These are phyloP conservation scores for Spirogloea muscicola DNA, from an alignment of 139 green algal genomes.

Conservation along the genomic window DNA sequence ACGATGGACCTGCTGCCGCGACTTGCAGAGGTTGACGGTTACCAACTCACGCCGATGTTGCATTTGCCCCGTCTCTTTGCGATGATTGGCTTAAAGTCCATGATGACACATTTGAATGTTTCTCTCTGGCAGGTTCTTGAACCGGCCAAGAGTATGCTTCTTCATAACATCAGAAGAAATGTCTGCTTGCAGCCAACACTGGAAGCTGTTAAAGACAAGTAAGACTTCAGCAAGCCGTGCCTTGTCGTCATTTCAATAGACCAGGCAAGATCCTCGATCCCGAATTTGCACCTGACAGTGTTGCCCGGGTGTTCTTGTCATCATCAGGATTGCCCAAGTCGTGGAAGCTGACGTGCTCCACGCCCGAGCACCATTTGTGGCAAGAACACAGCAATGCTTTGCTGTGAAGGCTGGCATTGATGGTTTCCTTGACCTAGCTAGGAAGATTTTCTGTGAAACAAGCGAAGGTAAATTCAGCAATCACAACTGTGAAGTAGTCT, in stretches of 20 bases:
- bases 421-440: constrained; percentile 74
- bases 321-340: constrained; percentile 40
- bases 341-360: constrained; percentile 62
- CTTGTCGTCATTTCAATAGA: too few species aligned
- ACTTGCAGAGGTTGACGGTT: constrained; percentile 36
- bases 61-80: too few species aligned
- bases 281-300: too few species aligned
- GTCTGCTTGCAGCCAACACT: constrained; percentile 52
- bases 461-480: constrained; percentile 67
- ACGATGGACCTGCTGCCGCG: constrained; percentile 27
- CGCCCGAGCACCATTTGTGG: constrained; percentile 59
- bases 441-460: constrained; percentile 68
- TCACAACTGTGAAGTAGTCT: too few species aligned
- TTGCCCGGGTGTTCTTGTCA: too few species aligned
- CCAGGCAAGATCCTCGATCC: too few species aligned
- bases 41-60: too few species aligned
- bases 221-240: constrained; percentile 6
- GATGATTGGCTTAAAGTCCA: too few species aligned
- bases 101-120: too few species aligned
- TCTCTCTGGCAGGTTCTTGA: too few species aligned
- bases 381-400: constrained; percentile 69
- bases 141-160: too few species aligned
- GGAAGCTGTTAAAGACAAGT: constrained; percentile 6
- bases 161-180: constrained; percentile 18
- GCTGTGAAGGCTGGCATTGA: constrained; percentile 63